Base-by-base conservation (phyloP, 768 basidiomycete species). In the Pulveroboletus frians region DNA sequence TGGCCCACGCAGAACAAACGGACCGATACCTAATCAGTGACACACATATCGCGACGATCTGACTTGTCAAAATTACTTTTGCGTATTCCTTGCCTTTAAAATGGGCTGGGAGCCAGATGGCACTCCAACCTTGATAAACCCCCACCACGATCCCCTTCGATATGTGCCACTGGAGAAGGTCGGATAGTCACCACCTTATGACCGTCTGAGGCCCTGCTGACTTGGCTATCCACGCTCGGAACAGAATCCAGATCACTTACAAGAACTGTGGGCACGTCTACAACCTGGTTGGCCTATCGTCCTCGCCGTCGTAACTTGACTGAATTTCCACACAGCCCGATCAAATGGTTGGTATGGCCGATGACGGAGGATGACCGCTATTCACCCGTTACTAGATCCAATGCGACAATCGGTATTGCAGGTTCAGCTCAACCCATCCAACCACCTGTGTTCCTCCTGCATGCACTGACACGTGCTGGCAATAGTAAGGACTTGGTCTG, bases 91-190 rank as follows among this genome's bases (percentile, higher is more conserved):
- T 47, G 46, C 50, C 31, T 50, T 66, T 67, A 69, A 62, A 67
- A 67, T 35, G 49, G 46, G 49, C 29, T 17, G 26, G 30, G 44
- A 31, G 21, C 39, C 21, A 27, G 30, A 31, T 35, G 5, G 39
- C 39, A 31, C 47, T 30, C 20, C 38, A 49, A 32, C 46, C 32
- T 39, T 36, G 17, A 55, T 14, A 41, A 47, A 43, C 47, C 56
- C 52, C 51, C 55, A 53, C 58, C 53, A 57, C 55, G 7, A 51
- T 55, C 55, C 59, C 57, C 49, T 46, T 51, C 51, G 50, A 59
- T 49, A 88, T 89, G 87, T 89, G 87, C 64, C 76, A 72, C 65
- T 82, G 75, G 76, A 78, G 84, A 73, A 83, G 85, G 87, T 88
- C 54, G 60, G 76, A 43, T 40, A 20, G 46, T 55, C 37, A 30